Percentiles rank a stretch among this genome's conserved stretches.
Evolutionary conservation across 495 filamentous ascomycete species (phyloP).

Genomic region (Trichoderma erinaceum): DNA sequence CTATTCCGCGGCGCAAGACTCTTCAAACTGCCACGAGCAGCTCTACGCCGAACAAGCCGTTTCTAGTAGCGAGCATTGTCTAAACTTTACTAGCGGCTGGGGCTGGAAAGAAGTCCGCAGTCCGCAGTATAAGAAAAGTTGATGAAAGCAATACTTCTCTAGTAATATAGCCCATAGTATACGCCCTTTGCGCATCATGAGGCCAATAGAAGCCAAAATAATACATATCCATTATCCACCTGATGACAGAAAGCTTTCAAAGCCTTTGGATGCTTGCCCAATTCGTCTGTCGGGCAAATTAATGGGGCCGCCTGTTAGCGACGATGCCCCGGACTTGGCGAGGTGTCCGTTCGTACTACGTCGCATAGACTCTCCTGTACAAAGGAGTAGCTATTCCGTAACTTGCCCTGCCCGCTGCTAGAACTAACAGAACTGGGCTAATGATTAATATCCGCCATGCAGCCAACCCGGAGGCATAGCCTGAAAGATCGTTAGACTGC

Average conservation of each 20-base stretch:
- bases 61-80: too few species aligned
- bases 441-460: background rate
- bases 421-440: background rate
- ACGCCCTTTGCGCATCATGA: background rate
- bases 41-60: too few species aligned
- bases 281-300: background rate
- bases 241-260: background rate
- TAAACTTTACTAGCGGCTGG: too few species aligned
- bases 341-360: background rate
- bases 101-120: too few species aligned
- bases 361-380: background rate
- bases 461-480: background rate
- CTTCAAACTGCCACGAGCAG: too few species aligned
- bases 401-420: background rate
- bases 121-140: too few species aligned
- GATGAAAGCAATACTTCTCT: too few species aligned
- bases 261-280: background rate
- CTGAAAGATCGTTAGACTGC: slow-evolving; percentile 8
- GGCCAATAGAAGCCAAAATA: background rate
- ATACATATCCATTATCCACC: background rate
- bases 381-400: background rate
- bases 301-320: background rate
- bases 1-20: too few species aligned
- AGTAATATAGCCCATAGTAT: too few species aligned
- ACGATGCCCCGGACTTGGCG: background rate